Percentiles rank a stretch among this genome's conserved stretches.
These are phyloP conservation scores for Clavispora fructus DNA, from an alignment of 805 yeast genomes.

Conservation along the genomic window DNA sequence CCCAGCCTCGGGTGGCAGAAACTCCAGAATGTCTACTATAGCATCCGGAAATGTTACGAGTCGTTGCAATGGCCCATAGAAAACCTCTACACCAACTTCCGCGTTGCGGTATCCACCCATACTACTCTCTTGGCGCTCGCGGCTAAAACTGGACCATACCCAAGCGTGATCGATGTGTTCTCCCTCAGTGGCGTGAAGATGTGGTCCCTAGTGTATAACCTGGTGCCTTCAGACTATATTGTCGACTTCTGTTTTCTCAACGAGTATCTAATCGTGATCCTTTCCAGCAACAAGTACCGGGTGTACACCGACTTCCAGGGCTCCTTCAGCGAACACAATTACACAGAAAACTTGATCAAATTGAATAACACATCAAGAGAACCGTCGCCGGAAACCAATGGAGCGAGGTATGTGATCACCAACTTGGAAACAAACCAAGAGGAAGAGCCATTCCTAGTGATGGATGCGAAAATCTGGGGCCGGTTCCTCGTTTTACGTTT, in stretches of 20 bases:
- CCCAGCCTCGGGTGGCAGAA: slow-evolving; percentile 71
- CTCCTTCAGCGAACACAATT: slow-evolving; percentile 51
- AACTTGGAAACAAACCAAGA: slow-evolving; percentile 28
- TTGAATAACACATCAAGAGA: not conserved
- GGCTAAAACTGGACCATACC: slow-evolving; percentile 29
- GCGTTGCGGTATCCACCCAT: slow-evolving; percentile 45
- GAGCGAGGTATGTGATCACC: slow-evolving; percentile 15
- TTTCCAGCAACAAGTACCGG: slow-evolving; percentile 49
- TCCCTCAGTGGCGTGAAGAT: slow-evolving; percentile 30
- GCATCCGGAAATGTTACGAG: slow-evolving; percentile 53
- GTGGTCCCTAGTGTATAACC: slow-evolving; percentile 34
- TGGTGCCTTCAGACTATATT: slow-evolving; percentile 48
- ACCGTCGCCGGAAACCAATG: not conserved
- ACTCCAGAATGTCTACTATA: slow-evolving; percentile 64
- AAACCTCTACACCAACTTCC: slow-evolving; percentile 31
- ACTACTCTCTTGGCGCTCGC: slow-evolving; percentile 54
- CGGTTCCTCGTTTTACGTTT: slow-evolving; percentile 42
- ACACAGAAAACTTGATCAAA: slow-evolving; percentile 14
- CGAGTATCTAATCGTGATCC: slow-evolving; percentile 54
- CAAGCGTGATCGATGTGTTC: slow-evolving; percentile 34
- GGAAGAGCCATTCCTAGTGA: slow-evolving; percentile 25
- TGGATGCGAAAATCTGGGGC: slow-evolving; percentile 28
- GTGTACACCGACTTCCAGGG: slow-evolving; percentile 63
- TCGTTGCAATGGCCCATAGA: slow-evolving; percentile 46
- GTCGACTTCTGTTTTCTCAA: slow-evolving; percentile 44